These are phyloP conservation scores for Fomitopsis pulvina DNA, from an alignment of 768 basidiomycete species.

Conservation along the genomic window DNA sequence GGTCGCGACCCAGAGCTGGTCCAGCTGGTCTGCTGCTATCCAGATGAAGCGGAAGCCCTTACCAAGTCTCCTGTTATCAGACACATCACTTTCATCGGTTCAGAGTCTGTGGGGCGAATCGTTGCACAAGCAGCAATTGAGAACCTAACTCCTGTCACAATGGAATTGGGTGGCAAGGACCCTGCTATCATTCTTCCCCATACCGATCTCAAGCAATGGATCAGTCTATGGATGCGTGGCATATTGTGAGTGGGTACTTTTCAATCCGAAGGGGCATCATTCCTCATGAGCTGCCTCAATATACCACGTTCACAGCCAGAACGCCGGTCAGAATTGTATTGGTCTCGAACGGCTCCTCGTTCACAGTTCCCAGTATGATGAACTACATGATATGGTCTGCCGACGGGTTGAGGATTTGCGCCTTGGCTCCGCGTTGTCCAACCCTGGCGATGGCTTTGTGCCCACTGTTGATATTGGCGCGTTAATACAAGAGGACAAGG, in stretches of 20 bases:
- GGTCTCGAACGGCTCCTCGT: slow-evolving; percentile 93
- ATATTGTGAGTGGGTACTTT: slow-evolving; percentile 63
- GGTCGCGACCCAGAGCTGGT: slow-evolving; percentile 82
- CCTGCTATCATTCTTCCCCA: slow-evolving; percentile 84
- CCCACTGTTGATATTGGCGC: slow-evolving; percentile 78
- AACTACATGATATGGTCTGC: slow-evolving; percentile 57
- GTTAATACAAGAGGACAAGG: slow-evolving; percentile 75
- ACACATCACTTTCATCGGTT: slow-evolving; percentile 94
- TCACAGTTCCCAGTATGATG: slow-evolving; percentile 69
- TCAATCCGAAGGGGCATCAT: background rate
- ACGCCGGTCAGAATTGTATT: slow-evolving; percentile 94
- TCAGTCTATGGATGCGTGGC: slow-evolving; percentile 82
- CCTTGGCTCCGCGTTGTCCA: slow-evolving; percentile 68
- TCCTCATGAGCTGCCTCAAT: background rate
- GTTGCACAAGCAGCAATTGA: slow-evolving; percentile 81
- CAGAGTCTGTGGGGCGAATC: slow-evolving; percentile 70
- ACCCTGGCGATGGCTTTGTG: slow-evolving; percentile 61
- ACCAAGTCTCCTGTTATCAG: slow-evolving; percentile 76
- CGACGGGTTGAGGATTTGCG: slow-evolving; percentile 66
- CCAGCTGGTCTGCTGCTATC: slow-evolving; percentile 90
- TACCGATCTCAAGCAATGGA: slow-evolving; percentile 77
- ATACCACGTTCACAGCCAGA: slow-evolving; percentile 51
- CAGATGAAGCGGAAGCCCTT: slow-evolving; percentile 76
- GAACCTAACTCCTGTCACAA: slow-evolving; percentile 83
- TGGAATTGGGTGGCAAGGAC: slow-evolving; percentile 95